These are phyloP conservation scores for Colletotrichum sp. DNA, from an alignment of 2,329 filamentous ascomycete species.

Conservation along the genomic window DNA sequence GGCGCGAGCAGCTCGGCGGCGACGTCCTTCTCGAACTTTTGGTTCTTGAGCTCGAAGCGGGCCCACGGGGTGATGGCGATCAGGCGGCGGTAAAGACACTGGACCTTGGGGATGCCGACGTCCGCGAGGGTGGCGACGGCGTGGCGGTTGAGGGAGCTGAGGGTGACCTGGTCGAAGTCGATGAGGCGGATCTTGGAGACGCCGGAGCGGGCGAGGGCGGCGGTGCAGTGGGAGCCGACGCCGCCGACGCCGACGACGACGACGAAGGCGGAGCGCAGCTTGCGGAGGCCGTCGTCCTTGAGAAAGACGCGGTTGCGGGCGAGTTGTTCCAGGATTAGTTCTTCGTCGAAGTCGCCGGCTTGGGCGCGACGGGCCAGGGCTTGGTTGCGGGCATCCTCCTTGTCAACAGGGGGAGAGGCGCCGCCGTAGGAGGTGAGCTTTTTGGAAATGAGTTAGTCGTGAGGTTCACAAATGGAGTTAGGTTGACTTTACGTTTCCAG, in stretches of 20 bases:
- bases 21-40: slow-evolving; percentile 76
- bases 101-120: slow-evolving; percentile 91
- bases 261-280: slow-evolving; percentile 82
- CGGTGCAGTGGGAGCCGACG: slow-evolving; percentile 89
- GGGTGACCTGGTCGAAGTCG: slow-evolving; percentile 96
- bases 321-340: slow-evolving; percentile 92
- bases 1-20: slow-evolving; percentile 71
- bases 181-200: slow-evolving; percentile 87
- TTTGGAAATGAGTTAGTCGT: slow-evolving; percentile 25
- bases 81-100: slow-evolving; percentile 79
- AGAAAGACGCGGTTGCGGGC: slow-evolving; percentile 93
- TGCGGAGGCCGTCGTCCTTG: slow-evolving; percentile 78
- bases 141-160: slow-evolving; percentile 95
- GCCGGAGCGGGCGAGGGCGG: slow-evolving; percentile 86
- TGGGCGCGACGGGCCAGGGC: slow-evolving; percentile 65
- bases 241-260: slow-evolving; percentile 93
- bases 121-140: slow-evolving; percentile 93
- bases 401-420: slow-evolving; percentile 54
- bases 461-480: not conserved
- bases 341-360: slow-evolving; percentile 70
- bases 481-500: slow-evolving; percentile 30
- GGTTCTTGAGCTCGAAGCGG: slow-evolving; percentile 82
- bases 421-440: slow-evolving; percentile 68
- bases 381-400: slow-evolving; percentile 66
- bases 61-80: slow-evolving; percentile 93